Evolutionary conservation across 768 basidiomycete species (phyloP).

Genomic region (Paxillus involutus): DNA sequence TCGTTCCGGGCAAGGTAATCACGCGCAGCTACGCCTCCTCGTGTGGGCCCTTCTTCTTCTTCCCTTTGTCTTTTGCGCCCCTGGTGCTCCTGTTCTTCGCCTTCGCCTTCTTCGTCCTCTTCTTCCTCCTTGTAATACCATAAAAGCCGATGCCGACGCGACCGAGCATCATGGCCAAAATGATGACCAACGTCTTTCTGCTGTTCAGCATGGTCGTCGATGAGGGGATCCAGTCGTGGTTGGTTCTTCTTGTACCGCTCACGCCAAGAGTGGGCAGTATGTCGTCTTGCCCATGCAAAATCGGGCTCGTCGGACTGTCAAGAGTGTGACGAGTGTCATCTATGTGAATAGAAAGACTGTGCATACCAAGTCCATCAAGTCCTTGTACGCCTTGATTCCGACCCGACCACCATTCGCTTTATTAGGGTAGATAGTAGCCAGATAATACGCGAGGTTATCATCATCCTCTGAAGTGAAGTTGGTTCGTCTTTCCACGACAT

Average conservation of each 20-base stretch:
- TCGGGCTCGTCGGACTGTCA: slow-evolving; percentile 39
- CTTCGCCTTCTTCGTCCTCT: slow-evolving; percentile 7
- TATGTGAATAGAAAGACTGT: no score
- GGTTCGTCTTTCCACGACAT: slow-evolving; percentile 15
- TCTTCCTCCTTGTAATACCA: not conserved
- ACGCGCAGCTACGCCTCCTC: not conserved
- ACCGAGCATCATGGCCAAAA: slow-evolving; percentile 24
- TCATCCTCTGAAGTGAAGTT: slow-evolving; percentile 44
- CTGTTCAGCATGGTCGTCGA: slow-evolving; percentile 30
- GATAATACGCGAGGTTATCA: slow-evolving; percentile 41
- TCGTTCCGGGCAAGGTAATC: not conserved
- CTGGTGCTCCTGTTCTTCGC: slow-evolving; percentile 4
- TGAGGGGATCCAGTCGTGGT: slow-evolving; percentile 38
- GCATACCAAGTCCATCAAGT: slow-evolving; percentile 50
- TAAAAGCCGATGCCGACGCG: slow-evolving; percentile 1
- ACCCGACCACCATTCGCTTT: slow-evolving; percentile 37
- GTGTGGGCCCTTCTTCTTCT: not conserved
- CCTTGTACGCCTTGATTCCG: slow-evolving; percentile 48
- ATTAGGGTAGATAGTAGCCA: slow-evolving; percentile 47
- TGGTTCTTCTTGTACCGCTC: slow-evolving; percentile 54
- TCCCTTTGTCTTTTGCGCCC: not conserved
- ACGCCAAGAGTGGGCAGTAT: slow-evolving; percentile 63
- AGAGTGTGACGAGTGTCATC: not conserved
- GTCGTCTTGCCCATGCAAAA: slow-evolving; percentile 38
- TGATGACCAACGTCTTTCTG: slow-evolving; percentile 17